Conservation (phyloP, 2,329 filamentous ascomycete species). For the Coniella lustricola region DNA sequence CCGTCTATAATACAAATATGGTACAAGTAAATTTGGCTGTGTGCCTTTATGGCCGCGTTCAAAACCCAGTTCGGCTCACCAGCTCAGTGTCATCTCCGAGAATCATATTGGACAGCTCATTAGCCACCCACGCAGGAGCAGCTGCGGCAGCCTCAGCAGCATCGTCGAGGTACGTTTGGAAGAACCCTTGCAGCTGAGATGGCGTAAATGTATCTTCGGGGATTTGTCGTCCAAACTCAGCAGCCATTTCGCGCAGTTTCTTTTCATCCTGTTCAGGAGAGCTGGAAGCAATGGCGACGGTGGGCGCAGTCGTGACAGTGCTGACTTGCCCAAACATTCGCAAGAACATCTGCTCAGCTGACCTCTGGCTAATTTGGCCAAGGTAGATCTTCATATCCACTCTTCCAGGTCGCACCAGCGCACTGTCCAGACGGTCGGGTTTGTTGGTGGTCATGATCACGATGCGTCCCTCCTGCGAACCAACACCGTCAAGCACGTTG, state of each 20-base stretch:
- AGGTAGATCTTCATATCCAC: slow-evolving; percentile 57
- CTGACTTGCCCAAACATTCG: slow-evolving; percentile 28
- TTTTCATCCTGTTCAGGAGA: slow-evolving; percentile 19
- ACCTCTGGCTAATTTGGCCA: slow-evolving; percentile 28
- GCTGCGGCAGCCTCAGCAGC: slow-evolving; percentile 23
- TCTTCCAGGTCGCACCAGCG: slow-evolving; percentile 54
- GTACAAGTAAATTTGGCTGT: neutral
- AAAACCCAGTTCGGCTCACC: slow-evolving; percentile 1
- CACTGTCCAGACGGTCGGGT: slow-evolving; percentile 52
- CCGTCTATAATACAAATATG: slow-evolving; percentile 1
- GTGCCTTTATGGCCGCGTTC: neutral
- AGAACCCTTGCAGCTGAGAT: slow-evolving; percentile 30
- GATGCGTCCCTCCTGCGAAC: slow-evolving; percentile 59
- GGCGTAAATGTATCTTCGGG: slow-evolving; percentile 29
- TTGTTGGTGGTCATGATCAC: slow-evolving; percentile 68
- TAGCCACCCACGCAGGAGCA: slow-evolving; percentile 8
- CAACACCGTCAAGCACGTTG: slow-evolving; percentile 62
- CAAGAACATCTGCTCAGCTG: slow-evolving; percentile 29
- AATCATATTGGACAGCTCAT: neutral
- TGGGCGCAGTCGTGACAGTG: neutral
- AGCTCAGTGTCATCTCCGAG: slow-evolving; percentile 14
- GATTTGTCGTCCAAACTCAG: slow-evolving; percentile 24
- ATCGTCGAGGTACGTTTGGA: slow-evolving; percentile 27
- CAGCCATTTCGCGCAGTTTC: slow-evolving; percentile 19
- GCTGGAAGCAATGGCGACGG: too few relatives aligned